Percentiles rank a stretch among this genome's conserved stretches.
Evolutionary conservation across 164 flowering plant genomes (phyloP).

Genomic region (Macadamia integrifolia): DNA sequence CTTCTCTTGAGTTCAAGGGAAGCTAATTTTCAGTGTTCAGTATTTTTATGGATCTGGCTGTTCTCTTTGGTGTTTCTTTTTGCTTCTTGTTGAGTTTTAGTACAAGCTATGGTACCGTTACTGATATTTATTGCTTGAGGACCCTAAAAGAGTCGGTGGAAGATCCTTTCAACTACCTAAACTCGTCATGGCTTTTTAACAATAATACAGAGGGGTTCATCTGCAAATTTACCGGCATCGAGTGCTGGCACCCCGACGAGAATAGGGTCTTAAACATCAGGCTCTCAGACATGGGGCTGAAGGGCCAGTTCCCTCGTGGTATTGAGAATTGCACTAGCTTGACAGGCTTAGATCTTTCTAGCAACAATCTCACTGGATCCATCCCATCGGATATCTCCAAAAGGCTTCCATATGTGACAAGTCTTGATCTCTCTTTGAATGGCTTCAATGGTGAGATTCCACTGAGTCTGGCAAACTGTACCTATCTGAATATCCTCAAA

Average conservation of each 20-base stretch:
- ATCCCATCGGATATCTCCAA: constrained; percentile 47
- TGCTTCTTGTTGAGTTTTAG: constrained; percentile 20
- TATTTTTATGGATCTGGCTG: no score
- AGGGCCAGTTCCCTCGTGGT: constrained; percentile 64
- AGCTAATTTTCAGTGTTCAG: no score
- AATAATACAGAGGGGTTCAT: constrained; percentile 54
- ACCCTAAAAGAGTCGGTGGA: constrained; percentile 34
- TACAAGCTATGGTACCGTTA: constrained; percentile 22
- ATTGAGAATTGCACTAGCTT: constrained; percentile 51
- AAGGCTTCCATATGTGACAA: constrained; percentile 25
- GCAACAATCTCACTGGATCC: constrained; percentile 45
- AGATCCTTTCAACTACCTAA: constrained; percentile 43
- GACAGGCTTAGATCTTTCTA: constrained; percentile 71
- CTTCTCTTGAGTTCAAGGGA: no score
- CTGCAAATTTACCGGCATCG: constrained; percentile 62
- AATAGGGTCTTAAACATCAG: constrained; percentile 53
- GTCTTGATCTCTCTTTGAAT: constrained; percentile 72
- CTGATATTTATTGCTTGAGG: constrained; percentile 53
- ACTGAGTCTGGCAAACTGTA: constrained; percentile 31
- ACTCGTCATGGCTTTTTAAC: constrained; percentile 47
- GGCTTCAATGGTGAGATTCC: constrained; percentile 59
- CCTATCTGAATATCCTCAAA: constrained; percentile 54
- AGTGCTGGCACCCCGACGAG: constrained; percentile 60
- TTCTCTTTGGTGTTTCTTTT: constrained; percentile 6
- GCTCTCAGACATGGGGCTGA: constrained; percentile 52